Evolutionary conservation across 75 land plant species (phyloP).

Genomic region (Selaginella moellendorffii): DNA sequence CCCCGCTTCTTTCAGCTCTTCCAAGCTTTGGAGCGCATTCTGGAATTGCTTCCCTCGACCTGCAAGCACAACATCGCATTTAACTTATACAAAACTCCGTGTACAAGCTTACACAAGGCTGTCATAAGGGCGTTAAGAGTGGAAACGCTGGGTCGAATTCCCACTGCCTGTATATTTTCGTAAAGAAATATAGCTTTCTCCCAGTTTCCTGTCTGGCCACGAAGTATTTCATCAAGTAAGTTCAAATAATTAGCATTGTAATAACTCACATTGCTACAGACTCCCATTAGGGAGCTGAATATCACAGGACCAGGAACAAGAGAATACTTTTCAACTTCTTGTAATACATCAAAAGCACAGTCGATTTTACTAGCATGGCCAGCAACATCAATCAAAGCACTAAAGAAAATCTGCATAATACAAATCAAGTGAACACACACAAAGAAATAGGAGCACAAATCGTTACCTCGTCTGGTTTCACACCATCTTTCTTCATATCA

Average conservation of each 20-base stretch:
- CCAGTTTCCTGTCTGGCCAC: constrained; percentile 64
- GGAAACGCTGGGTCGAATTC: constrained; percentile 46
- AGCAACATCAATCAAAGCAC: constrained; percentile 82
- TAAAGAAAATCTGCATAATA: constrained; percentile 69
- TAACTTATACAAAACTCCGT: not conserved
- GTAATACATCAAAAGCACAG: constrained; percentile 45
- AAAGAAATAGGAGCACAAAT: no score
- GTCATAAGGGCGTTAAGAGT: constrained; percentile 82
- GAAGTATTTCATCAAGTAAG: not conserved
- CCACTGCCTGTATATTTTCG: constrained; percentile 37
- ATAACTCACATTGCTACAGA: constrained; percentile 81
- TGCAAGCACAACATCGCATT: constrained; percentile 14
- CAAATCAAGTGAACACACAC: not conserved
- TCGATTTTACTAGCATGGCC: constrained; percentile 81
- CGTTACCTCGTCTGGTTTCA: constrained; percentile 95
- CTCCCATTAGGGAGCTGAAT: constrained; percentile 92
- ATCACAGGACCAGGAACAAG: constrained; percentile 42
- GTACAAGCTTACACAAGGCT: constrained; percentile 52
- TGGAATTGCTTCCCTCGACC: constrained; percentile 59
- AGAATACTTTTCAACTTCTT: constrained; percentile 40
- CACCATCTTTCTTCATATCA: constrained; percentile 58
- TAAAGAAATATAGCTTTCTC: constrained; percentile 59
- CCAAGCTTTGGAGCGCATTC: constrained; percentile 41
- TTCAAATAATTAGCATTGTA: not conserved
- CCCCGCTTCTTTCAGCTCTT: constrained; percentile 44